Conservation (phyloP, 306 rosid genomes). For the Prunus padus region DNA sequence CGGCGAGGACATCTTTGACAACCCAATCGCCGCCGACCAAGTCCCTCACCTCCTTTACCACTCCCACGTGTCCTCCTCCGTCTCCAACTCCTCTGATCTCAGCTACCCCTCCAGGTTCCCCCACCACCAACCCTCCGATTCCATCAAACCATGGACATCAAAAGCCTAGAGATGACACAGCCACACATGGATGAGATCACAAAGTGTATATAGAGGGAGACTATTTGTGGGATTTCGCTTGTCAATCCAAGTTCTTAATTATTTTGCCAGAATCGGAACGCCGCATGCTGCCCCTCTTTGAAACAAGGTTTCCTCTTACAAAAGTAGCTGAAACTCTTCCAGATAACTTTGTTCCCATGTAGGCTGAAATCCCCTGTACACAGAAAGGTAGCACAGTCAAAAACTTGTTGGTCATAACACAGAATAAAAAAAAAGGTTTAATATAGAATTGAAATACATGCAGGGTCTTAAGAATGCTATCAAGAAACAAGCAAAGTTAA, state of each 20-base stretch:
- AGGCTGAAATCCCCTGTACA: conserved; percentile 69
- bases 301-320: conserved; percentile 91
- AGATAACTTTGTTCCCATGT: conserved; percentile 68
- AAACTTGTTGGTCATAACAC: too few relatives aligned
- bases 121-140: conserved; percentile 64
- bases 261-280: conserved; percentile 61
- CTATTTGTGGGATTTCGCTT: too few relatives aligned
- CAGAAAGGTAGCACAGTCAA: background rate
- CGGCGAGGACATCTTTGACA: conserved; percentile 86
- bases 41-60: conserved; percentile 44
- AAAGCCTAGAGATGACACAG: background rate
- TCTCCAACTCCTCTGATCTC: conserved; percentile 55
- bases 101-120: conserved; percentile 65
- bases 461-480: background rate
- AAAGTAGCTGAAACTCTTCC: conserved; percentile 83
- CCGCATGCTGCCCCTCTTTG: conserved; percentile 72
- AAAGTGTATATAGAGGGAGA: background rate
- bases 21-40: conserved; percentile 48
- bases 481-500: background rate
- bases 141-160: too few relatives aligned
- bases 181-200: background rate
- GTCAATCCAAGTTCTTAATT: conserved; percentile 11
- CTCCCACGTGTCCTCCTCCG: conserved; percentile 7
- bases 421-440: background rate
- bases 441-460: background rate